These are phyloP conservation scores for Oryza nivara DNA, from an alignment of 176 grass and related monocot species.

Conservation along the genomic window DNA sequence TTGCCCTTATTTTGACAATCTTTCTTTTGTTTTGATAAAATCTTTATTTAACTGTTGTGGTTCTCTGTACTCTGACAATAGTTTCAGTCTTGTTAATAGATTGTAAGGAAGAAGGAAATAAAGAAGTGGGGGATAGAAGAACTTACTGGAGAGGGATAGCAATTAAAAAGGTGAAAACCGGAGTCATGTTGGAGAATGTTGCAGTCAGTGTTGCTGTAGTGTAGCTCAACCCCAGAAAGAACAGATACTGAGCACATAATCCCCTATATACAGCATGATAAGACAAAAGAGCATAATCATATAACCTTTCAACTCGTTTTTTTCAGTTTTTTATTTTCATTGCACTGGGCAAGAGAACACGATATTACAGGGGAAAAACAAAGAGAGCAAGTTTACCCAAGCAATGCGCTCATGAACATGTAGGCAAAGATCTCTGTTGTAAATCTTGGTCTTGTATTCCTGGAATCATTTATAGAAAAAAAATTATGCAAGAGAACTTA, in stretches of 20 bases:
- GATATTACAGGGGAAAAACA: background rate
- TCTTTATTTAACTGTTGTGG: background rate
- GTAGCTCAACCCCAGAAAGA: slow-evolving; percentile 62
- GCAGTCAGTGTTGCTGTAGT: slow-evolving; percentile 65
- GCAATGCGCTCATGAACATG: slow-evolving; percentile 56
- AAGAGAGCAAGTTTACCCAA: slow-evolving; percentile 52
- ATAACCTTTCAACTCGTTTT: background rate
- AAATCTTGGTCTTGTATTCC: slow-evolving; percentile 66
- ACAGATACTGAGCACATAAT: slow-evolving; percentile 58
- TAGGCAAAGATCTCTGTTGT: slow-evolving; percentile 68
- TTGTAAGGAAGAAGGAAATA: background rate
- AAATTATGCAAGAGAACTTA: background rate
- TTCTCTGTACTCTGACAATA: background rate
- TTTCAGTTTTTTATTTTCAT: background rate
- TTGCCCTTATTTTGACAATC: background rate
- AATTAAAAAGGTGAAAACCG: slow-evolving; percentile 69
- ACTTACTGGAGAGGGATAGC: slow-evolving; percentile 52
- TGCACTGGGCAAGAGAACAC: background rate
- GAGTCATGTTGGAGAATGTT: slow-evolving; percentile 68
- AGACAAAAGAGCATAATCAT: slow-evolving; percentile 6
- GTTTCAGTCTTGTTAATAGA: slow-evolving; percentile 18
- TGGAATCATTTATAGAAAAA: slow-evolving; percentile 28
- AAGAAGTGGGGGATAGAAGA: background rate
- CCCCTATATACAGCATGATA: slow-evolving; percentile 40
- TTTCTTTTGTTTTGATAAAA: background rate